Evolutionary conservation across 164 flowering plant genomes (phyloP).

Genomic region (Paratinospora sagittata): DNA sequence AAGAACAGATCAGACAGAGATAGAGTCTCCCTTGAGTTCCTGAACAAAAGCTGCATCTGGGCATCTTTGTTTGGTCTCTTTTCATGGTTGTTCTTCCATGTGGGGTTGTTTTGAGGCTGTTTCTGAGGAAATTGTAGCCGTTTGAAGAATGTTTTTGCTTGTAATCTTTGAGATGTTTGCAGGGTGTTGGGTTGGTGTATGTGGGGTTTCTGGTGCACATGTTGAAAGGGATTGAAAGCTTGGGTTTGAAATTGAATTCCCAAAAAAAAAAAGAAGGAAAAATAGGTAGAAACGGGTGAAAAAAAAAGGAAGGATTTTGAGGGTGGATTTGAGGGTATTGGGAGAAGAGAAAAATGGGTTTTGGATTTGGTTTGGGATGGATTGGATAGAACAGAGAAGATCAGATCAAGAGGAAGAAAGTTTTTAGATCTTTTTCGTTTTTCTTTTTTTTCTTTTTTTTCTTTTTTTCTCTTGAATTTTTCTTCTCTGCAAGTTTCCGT

Average conservation of each 20-base stretch:
- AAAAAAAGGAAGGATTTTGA: not conserved
- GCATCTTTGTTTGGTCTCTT: constrained; percentile 28
- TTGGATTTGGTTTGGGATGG: constrained; percentile 4
- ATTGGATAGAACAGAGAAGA: constrained; percentile 13
- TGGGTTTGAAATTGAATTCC: constrained; percentile 9
- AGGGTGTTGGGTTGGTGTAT: constrained; percentile 49
- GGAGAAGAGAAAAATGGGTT: not conserved
- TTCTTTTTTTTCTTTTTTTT: not conserved
- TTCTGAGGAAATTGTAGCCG: constrained; percentile 48
- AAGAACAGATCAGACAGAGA: constrained; percentile 65
- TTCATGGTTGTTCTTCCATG: constrained; percentile 38
- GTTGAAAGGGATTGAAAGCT: constrained; percentile 16
- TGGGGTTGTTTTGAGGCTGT: constrained; percentile 41
- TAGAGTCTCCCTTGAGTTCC: constrained; percentile 52
- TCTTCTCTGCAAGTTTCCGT: not conserved
- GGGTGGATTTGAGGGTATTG: not conserved
- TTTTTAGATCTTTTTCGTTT: not conserved
- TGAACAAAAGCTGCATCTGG: constrained; percentile 60
- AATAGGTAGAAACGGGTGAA: not conserved
- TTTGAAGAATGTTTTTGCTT: constrained; percentile 50
- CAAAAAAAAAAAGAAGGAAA: not conserved
- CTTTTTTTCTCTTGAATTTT: too few relatives aligned
- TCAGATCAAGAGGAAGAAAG: constrained; percentile 10
- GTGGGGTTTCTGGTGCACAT: constrained; percentile 39
- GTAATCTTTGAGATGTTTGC: constrained; percentile 67